These are phyloP conservation scores for Phanerochaete carnosa DNA, from an alignment of 768 basidiomycete species.

Conservation along the genomic window DNA sequence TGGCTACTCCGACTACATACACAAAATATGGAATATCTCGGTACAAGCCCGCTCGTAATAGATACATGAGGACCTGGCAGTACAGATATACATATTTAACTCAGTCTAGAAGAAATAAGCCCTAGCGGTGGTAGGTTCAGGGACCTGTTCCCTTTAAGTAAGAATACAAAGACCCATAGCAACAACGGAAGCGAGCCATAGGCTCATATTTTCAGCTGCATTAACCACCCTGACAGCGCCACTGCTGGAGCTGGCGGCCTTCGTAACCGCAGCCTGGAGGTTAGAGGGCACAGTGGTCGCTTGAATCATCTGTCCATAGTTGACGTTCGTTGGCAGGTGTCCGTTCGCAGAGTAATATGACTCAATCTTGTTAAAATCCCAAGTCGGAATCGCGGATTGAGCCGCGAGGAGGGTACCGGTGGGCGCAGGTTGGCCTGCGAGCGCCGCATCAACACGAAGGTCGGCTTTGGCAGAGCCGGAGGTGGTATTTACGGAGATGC, in stretches of 20 bases:
- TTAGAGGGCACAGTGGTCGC: conserved; percentile 1
- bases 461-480: background rate
- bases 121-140: no score
- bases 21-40: no score
- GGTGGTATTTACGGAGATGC: background rate
- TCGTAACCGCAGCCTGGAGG: conserved; percentile 1
- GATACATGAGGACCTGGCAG: no score
- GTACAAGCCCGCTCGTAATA: no score
- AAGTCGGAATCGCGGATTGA: conserved; percentile 6
- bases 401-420: conserved; percentile 7
- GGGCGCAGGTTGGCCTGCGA: background rate
- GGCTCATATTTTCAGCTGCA: no score
- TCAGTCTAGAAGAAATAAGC: no score
- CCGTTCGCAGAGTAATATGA: conserved; percentile 11
- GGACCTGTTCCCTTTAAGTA: no score
- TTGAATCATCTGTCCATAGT: conserved; percentile 9
- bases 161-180: no score
- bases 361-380: conserved; percentile 10
- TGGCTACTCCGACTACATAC: no score
- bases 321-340: conserved; percentile 8
- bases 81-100: no score
- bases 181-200: no score
- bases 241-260: background rate
- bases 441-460: background rate
- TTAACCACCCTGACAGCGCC: background rate